Base-by-base conservation (phyloP, 1,139 yeast genomes). In the Kodamaea alishanica region DNA sequence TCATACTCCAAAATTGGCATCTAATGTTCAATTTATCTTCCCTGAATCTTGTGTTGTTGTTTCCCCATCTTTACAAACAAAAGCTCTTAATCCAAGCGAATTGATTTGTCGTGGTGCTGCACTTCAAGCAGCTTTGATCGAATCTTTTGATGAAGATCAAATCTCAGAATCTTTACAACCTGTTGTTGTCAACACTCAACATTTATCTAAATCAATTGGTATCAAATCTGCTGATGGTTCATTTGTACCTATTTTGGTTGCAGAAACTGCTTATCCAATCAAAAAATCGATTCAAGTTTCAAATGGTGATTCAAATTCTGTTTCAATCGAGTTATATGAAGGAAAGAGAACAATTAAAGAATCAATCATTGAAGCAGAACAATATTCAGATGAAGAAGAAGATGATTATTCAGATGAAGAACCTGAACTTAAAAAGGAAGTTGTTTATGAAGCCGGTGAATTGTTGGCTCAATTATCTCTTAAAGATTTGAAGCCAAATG, bases 41-140 rank as follows among this genome's bases (percentile, higher is more conserved):
- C 90, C 94, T 46, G 95, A 86, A 61, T 62, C 83, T 42, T 87
- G 95, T 42, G 74, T 65, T 39, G 76, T 90, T 42, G 73, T 82
- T 47, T 82, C 97, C 23, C 96, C 97, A 50, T 71, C 86, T 24
- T 58, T 77, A 44, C 89, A 84, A 61, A 52, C 85, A 48, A 85
- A 85, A 65, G 89, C 95, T 41, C 60, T 84, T 45, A 81, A 84
- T 70, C 97, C 99, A 46, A 80, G 87, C 55, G 98, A 94, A 70
- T 75, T 89, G 57, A 74, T 84, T 50, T 83, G 95, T 50, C 84
- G 95, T 61, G 99, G 99, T 68, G 95, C 96, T 46, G 97, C 98
- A 44, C 77, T 92, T 60, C 98, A 94, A 74, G 98, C 97, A 37
- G 80, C 96, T 31, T 72, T 94, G 61, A 75, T 90, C 49, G 86